Evolutionary conservation across 139 green algal genomes (phyloP).

Genomic region (Deuterostichococcus epilithicus): DNA sequence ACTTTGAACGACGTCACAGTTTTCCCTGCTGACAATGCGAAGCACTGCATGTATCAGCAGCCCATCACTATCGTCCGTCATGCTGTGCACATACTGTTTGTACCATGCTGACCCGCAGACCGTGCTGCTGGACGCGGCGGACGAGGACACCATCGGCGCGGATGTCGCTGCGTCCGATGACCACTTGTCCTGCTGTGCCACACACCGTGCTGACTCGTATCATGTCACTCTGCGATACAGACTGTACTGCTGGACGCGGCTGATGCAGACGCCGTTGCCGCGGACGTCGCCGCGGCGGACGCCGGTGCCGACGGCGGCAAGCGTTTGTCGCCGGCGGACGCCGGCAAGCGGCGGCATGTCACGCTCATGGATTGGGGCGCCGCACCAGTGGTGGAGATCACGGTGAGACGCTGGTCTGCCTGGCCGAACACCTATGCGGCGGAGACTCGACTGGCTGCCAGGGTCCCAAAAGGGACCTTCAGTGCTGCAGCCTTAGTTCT

Average conservation of each 20-base stretch:
- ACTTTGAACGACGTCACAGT: too few relatives aligned
- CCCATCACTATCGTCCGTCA: too few relatives aligned
- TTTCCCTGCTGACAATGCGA: too few relatives aligned
- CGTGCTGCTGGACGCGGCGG: slow-evolving; percentile 75
- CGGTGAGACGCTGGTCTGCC: too few relatives aligned
- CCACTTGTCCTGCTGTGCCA: too few relatives aligned
- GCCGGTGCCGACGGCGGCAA: neutral
- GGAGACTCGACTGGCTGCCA: too few relatives aligned
- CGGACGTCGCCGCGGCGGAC: neutral
- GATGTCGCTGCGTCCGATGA: neutral
- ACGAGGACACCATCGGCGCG: neutral
- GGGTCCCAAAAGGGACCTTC: too few relatives aligned
- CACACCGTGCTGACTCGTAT: neutral
- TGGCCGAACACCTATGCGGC: slow-evolving; percentile 9
- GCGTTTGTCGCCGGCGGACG: neutral
- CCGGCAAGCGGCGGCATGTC: slow-evolving; percentile 50
- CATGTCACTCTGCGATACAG: too few relatives aligned
- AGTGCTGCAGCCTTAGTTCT: too few relatives aligned
- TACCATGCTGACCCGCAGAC: slow-evolving; percentile 7
- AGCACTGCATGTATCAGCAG: too few relatives aligned
- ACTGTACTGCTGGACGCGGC: slow-evolving; percentile 76
- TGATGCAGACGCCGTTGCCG: neutral
- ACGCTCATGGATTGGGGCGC: slow-evolving; percentile 99
- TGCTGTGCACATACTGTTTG: neutral
- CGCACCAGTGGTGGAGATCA: slow-evolving; percentile 12